Conservation (phyloP, 2,329 filamentous ascomycete genomes). For the Coniella vitis region DNA sequence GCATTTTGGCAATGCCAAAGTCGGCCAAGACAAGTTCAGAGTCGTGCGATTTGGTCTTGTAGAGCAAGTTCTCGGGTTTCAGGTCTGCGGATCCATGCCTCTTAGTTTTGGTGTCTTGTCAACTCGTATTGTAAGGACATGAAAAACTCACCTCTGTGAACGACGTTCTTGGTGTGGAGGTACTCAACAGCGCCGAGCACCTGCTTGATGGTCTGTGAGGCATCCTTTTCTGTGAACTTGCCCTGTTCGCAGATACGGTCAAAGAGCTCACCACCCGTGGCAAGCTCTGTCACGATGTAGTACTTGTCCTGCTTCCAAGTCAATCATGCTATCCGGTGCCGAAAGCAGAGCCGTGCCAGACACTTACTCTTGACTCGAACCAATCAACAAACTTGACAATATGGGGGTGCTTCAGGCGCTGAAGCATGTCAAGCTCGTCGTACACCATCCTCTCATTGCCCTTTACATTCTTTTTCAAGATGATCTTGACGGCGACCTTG, state of each 20-base stretch:
- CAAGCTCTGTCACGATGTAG: slow-evolving; percentile 96
- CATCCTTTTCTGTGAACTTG: slow-evolving; percentile 97
- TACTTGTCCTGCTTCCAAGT: slow-evolving; percentile 75
- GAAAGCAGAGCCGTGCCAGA: background rate
- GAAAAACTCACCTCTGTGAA: slow-evolving; percentile 69
- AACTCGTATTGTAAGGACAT: background rate
- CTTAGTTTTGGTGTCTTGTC: background rate
- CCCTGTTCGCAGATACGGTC: slow-evolving; percentile 97
- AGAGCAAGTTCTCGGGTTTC: slow-evolving; percentile 96
- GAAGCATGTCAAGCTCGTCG: slow-evolving; percentile 91
- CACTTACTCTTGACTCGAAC: slow-evolving; percentile 89
- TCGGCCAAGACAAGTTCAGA: slow-evolving; percentile 91
- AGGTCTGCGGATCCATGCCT: slow-evolving; percentile 56
- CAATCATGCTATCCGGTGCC: background rate
- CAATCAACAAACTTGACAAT: slow-evolving; percentile 98
- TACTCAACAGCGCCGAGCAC: slow-evolving; percentile 91
- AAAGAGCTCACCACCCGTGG: slow-evolving; percentile 92
- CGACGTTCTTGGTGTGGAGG: slow-evolving; percentile 88
- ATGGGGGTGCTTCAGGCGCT: slow-evolving; percentile 83
- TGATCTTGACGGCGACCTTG: slow-evolving; percentile 96
- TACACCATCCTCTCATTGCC: slow-evolving; percentile 98
- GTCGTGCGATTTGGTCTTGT: slow-evolving; percentile 68
- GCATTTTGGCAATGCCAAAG: slow-evolving; percentile 97
- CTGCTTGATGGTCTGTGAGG: slow-evolving; percentile 90
- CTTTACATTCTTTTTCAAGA: slow-evolving; percentile 98